These are phyloP conservation scores for Monosporascus sp. DNA, from an alignment of 2,329 filamentous ascomycete species.

Conservation along the genomic window DNA sequence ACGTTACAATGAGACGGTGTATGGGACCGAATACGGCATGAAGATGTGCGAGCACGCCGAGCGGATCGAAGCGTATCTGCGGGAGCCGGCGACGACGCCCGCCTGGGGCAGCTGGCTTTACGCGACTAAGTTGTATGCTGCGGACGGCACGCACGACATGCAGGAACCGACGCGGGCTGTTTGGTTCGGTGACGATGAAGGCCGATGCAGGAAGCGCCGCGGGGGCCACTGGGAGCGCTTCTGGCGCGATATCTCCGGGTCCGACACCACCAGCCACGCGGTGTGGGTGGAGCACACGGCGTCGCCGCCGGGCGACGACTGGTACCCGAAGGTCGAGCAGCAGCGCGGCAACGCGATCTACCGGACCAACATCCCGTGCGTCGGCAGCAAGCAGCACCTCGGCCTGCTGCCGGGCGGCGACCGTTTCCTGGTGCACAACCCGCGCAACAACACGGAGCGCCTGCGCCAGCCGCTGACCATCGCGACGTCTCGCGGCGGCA, in stretches of 20 bases:
- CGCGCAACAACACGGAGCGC: constrained; percentile 11
- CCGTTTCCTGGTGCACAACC: constrained; percentile 13
- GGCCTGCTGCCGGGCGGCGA: constrained; percentile 6
- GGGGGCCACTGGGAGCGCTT: constrained; percentile 20
- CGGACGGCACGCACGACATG: constrained; percentile 14
- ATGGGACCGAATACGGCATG: constrained; percentile 18
- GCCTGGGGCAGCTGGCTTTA: constrained; percentile 18
- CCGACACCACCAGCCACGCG: constrained; percentile 11
- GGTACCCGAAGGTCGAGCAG: constrained; percentile 14
- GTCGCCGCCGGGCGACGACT: constrained; percentile 8
- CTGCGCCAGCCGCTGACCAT: constrained; percentile 15
- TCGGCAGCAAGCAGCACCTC: constrained; percentile 17
- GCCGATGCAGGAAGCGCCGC: neutral
- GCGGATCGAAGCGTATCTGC: neutral
- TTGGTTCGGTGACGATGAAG: constrained; percentile 12
- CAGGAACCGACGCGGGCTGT: constrained; percentile 19
- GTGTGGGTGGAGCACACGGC: constrained; percentile 18
- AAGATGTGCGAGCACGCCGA: constrained; percentile 8
- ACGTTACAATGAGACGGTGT: constrained; percentile 13
- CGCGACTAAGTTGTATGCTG: constrained; percentile 11
- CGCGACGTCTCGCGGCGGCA: constrained; percentile 9
- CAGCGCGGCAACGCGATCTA: constrained; percentile 15
- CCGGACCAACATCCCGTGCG: constrained; percentile 18
- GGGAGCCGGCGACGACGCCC: constrained; percentile 8
- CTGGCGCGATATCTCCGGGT: constrained; percentile 19